Percentiles rank a stretch among this genome's conserved stretches.
phyloP scores from a whole-genome alignment of 352 stramenopile species.

The Phytopythium sindhum region DNA sequence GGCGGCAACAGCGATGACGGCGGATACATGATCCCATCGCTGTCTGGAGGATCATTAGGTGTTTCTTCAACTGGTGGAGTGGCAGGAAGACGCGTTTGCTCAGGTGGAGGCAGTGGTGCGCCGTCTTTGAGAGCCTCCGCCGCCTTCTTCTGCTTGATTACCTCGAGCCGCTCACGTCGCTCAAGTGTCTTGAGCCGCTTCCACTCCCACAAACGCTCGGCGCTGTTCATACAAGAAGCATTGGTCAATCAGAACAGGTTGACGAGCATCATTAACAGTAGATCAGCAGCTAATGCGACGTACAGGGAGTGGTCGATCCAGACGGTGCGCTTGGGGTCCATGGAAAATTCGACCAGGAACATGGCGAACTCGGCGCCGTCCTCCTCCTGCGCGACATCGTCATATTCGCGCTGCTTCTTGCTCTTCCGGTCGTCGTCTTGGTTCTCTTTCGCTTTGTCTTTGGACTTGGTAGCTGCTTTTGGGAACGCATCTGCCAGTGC shows the following conservation, averaged over 20 bases:
- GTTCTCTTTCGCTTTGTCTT: neutral
- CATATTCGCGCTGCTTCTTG: conserved; percentile 13
- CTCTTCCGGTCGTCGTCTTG: neutral
- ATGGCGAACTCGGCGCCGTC: conserved; percentile 49
- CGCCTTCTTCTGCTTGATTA: conserved; percentile 11
- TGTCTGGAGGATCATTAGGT: neutral
- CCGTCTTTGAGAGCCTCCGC: conserved; percentile 5
- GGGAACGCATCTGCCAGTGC: neutral
- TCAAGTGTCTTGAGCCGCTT: conserved; percentile 30
- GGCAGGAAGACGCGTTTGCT: neutral
- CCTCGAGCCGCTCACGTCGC: conserved; percentile 15
- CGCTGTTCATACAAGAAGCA: conserved; percentile 15
- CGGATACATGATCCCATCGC: neutral
- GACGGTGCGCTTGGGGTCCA: conserved; percentile 51
- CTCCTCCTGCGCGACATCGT: conserved; percentile 11
- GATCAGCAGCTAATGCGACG: too few species aligned
- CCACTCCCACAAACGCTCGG: conserved; percentile 50
- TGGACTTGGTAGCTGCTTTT: neutral
- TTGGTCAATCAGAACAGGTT: conserved; percentile 3
- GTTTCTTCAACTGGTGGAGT: neutral
- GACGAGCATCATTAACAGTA: neutral
- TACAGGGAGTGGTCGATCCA: conserved; percentile 73
- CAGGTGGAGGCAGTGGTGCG: neutral
- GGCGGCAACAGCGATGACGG: neutral
- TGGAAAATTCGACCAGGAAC: conserved; percentile 69